Percentiles rank a stretch among this genome's conserved stretches.
Evolutionary conservation across 495 filamentous ascomycete species (phyloP).

Genomic region (Cercophora scortea): DNA sequence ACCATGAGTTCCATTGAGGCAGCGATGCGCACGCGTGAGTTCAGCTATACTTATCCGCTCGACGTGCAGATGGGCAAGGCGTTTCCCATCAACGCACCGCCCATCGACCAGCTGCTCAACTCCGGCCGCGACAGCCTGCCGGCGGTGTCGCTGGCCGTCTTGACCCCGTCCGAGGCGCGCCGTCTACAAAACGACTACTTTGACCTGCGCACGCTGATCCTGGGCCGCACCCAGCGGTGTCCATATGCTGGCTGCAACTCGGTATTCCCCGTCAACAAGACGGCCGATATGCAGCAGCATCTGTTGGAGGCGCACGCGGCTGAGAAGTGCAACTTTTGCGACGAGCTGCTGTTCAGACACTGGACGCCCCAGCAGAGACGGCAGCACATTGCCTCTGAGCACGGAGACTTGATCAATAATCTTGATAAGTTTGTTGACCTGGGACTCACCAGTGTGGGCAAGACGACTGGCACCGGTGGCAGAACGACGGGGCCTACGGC

Average conservation of each 20-base stretch:
- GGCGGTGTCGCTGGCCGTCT: slow-evolving; percentile 24
- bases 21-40: slow-evolving; percentile 5
- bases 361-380: slow-evolving; percentile 11
- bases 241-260: slow-evolving; percentile 23
- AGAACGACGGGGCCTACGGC: not conserved
- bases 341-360: slow-evolving; percentile 14
- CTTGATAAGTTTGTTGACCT: too few species aligned
- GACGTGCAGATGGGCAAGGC: slow-evolving; percentile 6
- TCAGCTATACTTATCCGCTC: slow-evolving; percentile 15
- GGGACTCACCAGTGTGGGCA: too few species aligned
- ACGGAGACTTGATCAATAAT: not conserved
- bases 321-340: slow-evolving; percentile 21
- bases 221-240: slow-evolving; percentile 25
- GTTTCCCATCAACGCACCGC: slow-evolving; percentile 26
- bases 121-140: slow-evolving; percentile 20
- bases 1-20: not conserved
- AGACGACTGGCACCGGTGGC: too few species aligned
- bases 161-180: slow-evolving; percentile 31
- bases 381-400: slow-evolving; percentile 11
- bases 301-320: slow-evolving; percentile 19
- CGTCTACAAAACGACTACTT: slow-evolving; percentile 25
- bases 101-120: slow-evolving; percentile 26
- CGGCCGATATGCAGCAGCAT: slow-evolving; percentile 19
- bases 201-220: slow-evolving; percentile 22
- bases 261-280: slow-evolving; percentile 16